phyloP scores from a whole-genome alignment of 805 yeast species.

The Osmozyma mogii region DNA sequence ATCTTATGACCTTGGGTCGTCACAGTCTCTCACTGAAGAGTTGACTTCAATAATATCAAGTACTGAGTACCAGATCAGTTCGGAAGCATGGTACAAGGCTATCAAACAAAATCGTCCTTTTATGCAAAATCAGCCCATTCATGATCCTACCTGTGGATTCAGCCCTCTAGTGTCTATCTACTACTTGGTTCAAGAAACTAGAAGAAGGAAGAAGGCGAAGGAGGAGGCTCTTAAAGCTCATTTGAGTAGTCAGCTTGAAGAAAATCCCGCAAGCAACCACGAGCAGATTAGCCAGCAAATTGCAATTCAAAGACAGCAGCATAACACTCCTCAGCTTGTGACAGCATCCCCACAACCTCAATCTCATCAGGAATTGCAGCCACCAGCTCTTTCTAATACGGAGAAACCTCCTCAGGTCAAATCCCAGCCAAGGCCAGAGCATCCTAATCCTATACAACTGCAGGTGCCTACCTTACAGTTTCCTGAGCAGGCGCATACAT shows the following conservation, averaged over 20 bases:
- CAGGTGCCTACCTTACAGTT: slow-evolving; percentile 4
- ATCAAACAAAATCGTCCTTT: slow-evolving; percentile 31
- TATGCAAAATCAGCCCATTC: slow-evolving; percentile 28
- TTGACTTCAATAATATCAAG: slow-evolving; percentile 54
- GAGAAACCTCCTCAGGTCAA: slow-evolving; percentile 3
- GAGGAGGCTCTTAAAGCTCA: slow-evolving; percentile 35
- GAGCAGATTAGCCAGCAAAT: slow-evolving; percentile 5
- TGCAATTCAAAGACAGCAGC: slow-evolving; percentile 3
- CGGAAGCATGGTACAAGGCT: slow-evolving; percentile 51
- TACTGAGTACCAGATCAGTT: slow-evolving; percentile 55
- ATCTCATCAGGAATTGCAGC: neutral
- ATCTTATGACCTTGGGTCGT: slow-evolving; percentile 70
- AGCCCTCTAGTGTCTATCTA: slow-evolving; percentile 88
- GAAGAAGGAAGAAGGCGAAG: slow-evolving; percentile 58
- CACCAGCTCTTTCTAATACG: neutral
- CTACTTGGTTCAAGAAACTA: slow-evolving; percentile 78
- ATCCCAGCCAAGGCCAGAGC: slow-evolving; percentile 1
- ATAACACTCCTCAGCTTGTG: slow-evolving; percentile 1
- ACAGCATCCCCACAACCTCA: neutral
- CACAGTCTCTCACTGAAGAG: slow-evolving; percentile 47
- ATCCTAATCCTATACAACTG: neutral
- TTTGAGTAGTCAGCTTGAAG: slow-evolving; percentile 15
- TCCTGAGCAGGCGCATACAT: slow-evolving; percentile 37
- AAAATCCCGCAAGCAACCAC: slow-evolving; percentile 8
- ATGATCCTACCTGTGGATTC: slow-evolving; percentile 83